These are phyloP conservation scores for Tetraselmis chui DNA, from an alignment of 139 green algal genomes.

Conservation along the genomic window DNA sequence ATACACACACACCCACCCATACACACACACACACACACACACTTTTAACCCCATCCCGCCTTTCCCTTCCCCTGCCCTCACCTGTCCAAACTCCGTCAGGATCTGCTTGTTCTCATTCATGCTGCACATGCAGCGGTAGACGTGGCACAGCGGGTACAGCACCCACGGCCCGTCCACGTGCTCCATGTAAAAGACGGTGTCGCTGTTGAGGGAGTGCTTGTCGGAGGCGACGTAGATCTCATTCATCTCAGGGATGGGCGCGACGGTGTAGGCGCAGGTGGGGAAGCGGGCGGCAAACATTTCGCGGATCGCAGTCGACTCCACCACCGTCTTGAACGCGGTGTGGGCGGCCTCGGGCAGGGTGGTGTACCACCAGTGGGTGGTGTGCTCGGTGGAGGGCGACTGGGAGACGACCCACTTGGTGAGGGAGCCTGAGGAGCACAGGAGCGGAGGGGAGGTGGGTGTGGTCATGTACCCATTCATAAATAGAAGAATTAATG, in stretches of 20 bases:
- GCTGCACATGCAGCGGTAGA: conserved; percentile 21
- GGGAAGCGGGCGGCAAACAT: conserved; percentile 22
- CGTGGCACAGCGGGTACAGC: conserved; percentile 16
- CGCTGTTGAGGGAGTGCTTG: conserved; percentile 15
- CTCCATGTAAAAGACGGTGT: conserved; percentile 25
- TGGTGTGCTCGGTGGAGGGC: conserved; percentile 7
- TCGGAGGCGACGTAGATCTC: conserved; percentile 24
- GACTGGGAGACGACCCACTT: neutral
- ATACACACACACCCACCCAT: too few relatives aligned
- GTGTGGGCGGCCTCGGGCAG: conserved; percentile 5
- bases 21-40: too few relatives aligned
- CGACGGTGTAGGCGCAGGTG: conserved; percentile 7
- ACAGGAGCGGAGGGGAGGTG: too few relatives aligned
- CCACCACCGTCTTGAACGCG: conserved; percentile 7
- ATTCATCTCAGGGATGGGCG: conserved; percentile 17
- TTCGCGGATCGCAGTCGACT: neutral
- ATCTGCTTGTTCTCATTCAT: conserved; percentile 20
- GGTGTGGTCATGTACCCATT: too few relatives aligned
- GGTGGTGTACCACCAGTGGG: conserved; percentile 23
- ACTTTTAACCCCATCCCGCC: too few relatives aligned
- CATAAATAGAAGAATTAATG: too few relatives aligned
- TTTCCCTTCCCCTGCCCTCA: too few relatives aligned
- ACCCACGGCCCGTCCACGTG: conserved; percentile 24
- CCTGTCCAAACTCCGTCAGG: conserved; percentile 8
- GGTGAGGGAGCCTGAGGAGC: too few relatives aligned